Percentiles rank a stretch among this genome's conserved stretches.
Conservation (phyloP, 2,329 filamentous ascomycete species). For the Ophiosphaerella narmari region DNA sequence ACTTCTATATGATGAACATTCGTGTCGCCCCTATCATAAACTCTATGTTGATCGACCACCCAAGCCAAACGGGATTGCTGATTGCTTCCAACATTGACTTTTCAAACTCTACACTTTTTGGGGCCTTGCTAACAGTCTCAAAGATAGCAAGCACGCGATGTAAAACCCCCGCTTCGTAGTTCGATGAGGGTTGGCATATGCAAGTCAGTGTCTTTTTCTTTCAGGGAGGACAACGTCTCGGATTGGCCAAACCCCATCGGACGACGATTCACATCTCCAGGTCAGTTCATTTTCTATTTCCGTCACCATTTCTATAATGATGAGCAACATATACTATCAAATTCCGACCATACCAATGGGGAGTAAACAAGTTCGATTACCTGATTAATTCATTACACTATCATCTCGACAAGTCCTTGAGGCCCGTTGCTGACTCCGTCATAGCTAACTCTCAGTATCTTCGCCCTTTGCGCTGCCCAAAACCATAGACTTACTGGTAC, state of each 20-base stretch:
- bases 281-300: conserved; percentile 19
- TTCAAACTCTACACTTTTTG: conserved; percentile 4
- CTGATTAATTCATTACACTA: conserved; percentile 23
- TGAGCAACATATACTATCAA: conserved; percentile 48
- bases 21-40: conserved; percentile 49
- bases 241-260: conserved; percentile 13
- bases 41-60: conserved; percentile 47
- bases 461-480: not conserved
- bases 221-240: not conserved
- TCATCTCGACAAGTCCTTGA: not conserved
- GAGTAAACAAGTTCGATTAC: conserved; percentile 48
- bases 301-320: conserved; percentile 26
- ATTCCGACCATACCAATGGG: conserved; percentile 44
- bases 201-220: too few species aligned
- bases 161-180: conserved; percentile 4
- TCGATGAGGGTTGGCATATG: conserved; percentile 1
- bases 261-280: conserved; percentile 15
- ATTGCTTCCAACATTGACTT: conserved; percentile 19
- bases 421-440: conserved; percentile 16
- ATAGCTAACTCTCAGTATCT: conserved; percentile 4
- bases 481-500: not conserved
- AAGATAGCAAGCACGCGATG: not conserved
- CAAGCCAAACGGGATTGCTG: conserved; percentile 49
- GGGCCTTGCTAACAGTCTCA: conserved; percentile 2
- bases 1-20: conserved; percentile 40